These are phyloP conservation scores for Saccharomycopsis babjevae DNA, from an alignment of 805 yeast genomes.

Conservation along the genomic window DNA sequence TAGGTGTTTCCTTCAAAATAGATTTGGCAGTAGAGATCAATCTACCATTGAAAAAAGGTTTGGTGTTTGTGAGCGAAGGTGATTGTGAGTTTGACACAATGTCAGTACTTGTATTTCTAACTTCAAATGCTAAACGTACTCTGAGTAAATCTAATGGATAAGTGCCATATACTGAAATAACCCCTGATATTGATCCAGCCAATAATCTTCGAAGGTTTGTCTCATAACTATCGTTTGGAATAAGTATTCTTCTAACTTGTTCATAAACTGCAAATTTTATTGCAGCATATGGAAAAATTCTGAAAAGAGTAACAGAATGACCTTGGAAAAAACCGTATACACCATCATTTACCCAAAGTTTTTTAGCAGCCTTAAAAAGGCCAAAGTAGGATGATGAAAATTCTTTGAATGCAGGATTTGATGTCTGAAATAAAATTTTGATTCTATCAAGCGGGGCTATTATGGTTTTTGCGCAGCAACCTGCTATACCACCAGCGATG, in stretches of 20 bases:
- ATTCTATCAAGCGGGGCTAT: constrained; percentile 95
- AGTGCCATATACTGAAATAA: constrained; percentile 76
- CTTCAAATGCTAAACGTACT: constrained; percentile 86
- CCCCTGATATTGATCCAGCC: constrained; percentile 88
- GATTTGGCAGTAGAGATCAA: neutral
- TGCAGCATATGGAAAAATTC: constrained; percentile 96
- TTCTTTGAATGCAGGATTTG: constrained; percentile 77
- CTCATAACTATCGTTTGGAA: constrained; percentile 66
- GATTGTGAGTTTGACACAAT: constrained; percentile 18
- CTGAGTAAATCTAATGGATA: constrained; percentile 88
- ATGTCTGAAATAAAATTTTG: constrained; percentile 89
- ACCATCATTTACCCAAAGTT: constrained; percentile 65
- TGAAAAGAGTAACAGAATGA: constrained; percentile 81
- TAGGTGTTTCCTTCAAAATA: neutral
- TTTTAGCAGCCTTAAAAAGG: constrained; percentile 56
- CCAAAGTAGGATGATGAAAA: constrained; percentile 78
- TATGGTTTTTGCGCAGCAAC: constrained; percentile 89
- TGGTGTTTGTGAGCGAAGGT: constrained; percentile 21
- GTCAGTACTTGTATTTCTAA: constrained; percentile 24
- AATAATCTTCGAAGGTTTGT: constrained; percentile 70
- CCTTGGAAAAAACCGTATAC: constrained; percentile 81
- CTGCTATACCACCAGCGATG: constrained; percentile 90
- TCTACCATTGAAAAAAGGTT: neutral
- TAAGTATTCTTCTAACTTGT: constrained; percentile 70
- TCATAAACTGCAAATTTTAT: constrained; percentile 95